Evolutionary conservation across 2,329 filamentous ascomycete species (phyloP).

Genomic region (Sporothrix sp.): DNA sequence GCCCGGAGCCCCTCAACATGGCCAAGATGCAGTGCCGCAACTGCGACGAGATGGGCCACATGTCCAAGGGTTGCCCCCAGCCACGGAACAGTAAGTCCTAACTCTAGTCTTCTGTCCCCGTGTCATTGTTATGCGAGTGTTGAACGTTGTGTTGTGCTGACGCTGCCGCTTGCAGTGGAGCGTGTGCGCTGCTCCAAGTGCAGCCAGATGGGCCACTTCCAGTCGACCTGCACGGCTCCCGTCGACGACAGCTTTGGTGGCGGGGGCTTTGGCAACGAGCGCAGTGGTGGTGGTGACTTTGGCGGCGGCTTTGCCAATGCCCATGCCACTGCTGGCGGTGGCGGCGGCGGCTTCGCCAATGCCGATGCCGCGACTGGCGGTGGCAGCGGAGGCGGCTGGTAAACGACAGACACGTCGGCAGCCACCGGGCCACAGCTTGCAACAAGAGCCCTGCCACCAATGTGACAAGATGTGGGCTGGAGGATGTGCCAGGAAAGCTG

Average conservation of each 20-base stretch:
- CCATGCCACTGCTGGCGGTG: too few relatives aligned
- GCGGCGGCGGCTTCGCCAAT: not conserved
- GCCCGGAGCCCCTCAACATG: conserved; percentile 38
- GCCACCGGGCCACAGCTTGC: too few relatives aligned
- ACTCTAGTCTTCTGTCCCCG: not conserved
- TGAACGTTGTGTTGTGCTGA: not conserved
- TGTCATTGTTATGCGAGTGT: not conserved
- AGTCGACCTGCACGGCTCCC: conserved; percentile 28
- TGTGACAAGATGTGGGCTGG: too few relatives aligned
- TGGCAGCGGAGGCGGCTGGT: not conserved
- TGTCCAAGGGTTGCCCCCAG: conserved; percentile 41
- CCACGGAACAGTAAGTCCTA: conserved; percentile 41
- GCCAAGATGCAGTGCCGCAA: conserved; percentile 48
- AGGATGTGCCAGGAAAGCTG: too few relatives aligned
- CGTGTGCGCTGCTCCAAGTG: conserved; percentile 52
- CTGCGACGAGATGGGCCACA: conserved; percentile 45
- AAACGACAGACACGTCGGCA: not conserved
- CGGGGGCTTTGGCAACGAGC: not conserved
- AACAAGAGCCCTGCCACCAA: too few relatives aligned
- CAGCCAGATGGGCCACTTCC: conserved; percentile 36
- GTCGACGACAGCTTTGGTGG: not conserved
- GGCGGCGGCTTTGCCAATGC: not conserved
- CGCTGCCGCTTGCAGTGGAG: conserved; percentile 27
- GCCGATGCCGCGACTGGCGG: not conserved
- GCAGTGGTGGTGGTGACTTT: not conserved